Evolutionary conservation across 768 basidiomycete species (phyloP).

Genomic region (Russula sp.): DNA sequence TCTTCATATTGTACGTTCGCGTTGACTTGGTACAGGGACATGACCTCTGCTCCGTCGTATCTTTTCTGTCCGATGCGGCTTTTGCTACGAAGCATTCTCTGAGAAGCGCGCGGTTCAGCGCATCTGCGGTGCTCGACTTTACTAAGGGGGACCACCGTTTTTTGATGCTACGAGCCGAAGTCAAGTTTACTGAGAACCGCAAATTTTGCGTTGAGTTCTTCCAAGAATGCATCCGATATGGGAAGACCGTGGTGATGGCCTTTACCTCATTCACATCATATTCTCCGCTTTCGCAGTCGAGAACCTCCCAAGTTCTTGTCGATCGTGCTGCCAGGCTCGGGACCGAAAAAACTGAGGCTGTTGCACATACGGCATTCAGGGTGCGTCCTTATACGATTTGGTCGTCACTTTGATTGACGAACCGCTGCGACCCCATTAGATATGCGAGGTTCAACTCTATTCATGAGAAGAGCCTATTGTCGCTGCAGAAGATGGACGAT

Average conservation of each 20-base stretch:
- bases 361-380: background rate
- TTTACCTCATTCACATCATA: background rate
- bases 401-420: background rate
- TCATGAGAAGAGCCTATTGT: background rate
- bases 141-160: background rate
- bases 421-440: background rate
- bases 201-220: background rate
- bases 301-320: background rate
- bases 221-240: constrained; percentile 1
- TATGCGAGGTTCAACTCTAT: background rate
- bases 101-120: background rate
- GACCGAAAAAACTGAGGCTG: background rate
- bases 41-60: background rate
- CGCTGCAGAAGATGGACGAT: background rate
- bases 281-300: background rate
- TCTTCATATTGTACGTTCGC: background rate
- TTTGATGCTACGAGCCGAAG: background rate
- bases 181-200: background rate
- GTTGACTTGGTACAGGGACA: background rate
- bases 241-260: background rate
- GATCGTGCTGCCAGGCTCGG: background rate
- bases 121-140: background rate
- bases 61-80: background rate
- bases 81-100: background rate
- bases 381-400: background rate